A percentile compares a stretch with the other conserved stretches of the same genome.
phyloP scores from a whole-genome alignment of 495 filamentous ascomycete species.

The Neurospora intermedia region DNA sequence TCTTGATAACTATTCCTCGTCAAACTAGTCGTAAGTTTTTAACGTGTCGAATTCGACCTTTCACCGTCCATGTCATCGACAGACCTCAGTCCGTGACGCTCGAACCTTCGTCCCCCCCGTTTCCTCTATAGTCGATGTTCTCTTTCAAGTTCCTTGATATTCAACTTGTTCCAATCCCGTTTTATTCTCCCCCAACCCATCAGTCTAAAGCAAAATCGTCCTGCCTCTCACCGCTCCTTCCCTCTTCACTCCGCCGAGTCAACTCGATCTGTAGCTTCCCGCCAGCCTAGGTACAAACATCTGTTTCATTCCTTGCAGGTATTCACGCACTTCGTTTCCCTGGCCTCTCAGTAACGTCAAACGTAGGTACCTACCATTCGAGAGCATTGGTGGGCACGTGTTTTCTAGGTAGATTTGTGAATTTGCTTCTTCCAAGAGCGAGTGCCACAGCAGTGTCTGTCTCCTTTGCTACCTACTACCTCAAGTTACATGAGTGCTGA shows the following conservation, averaged over 20 bases:
- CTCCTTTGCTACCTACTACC: too few relatives aligned
- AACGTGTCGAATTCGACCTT: background rate
- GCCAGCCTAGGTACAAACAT: background rate
- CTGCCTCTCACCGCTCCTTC: background rate
- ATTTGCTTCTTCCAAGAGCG: background rate
- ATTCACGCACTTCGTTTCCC: background rate
- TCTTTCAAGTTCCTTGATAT: background rate
- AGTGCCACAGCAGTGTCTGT: background rate
- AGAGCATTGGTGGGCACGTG: background rate
- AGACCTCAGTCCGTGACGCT: background rate
- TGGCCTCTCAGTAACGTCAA: background rate
- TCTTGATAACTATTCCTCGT: background rate
- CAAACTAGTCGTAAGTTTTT: background rate
- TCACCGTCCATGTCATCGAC: background rate
- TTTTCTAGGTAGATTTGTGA: background rate
- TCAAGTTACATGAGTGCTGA: background rate
- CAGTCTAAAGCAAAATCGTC: background rate
- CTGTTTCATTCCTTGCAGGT: background rate
- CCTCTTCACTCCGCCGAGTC: background rate
- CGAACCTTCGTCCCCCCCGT: background rate
- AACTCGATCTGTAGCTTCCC: background rate
- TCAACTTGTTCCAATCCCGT: background rate
- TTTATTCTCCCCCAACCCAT: background rate
- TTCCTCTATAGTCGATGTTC: background rate
- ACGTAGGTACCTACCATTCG: background rate